Evolutionary conservation across 176 grass and related monocot genomes (phyloP).

Genomic region (Aegilops umbellulata): DNA sequence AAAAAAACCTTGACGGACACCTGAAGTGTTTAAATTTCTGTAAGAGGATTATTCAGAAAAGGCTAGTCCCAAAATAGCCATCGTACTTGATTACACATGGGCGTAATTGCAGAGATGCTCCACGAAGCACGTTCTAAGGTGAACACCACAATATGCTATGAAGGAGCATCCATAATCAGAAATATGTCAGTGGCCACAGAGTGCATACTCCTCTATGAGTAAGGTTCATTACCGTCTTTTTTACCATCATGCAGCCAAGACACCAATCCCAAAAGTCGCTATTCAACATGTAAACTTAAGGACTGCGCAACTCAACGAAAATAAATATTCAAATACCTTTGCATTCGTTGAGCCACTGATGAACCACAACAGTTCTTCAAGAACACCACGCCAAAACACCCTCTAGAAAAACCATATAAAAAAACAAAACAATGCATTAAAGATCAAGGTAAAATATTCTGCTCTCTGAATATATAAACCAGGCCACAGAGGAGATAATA

Average conservation of each 20-base stretch:
- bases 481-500: not conserved
- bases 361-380: conserved; percentile 97
- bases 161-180: not conserved
- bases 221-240: not conserved
- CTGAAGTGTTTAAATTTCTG: not conserved
- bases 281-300: not conserved
- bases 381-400: conserved; percentile 89
- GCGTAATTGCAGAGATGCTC: not conserved
- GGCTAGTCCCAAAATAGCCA: not conserved
- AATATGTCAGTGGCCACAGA: not conserved
- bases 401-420: conserved; percentile 46
- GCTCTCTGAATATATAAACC: not conserved
- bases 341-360: conserved; percentile 93
- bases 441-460: not conserved
- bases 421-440: not conserved
- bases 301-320: not conserved
- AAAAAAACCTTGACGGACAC: not conserved
- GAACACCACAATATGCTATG: not conserved
- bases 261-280: not conserved
- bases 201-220: not conserved
- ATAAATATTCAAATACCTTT: conserved; percentile 50
- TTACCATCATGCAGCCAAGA: not conserved
- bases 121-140: not conserved
- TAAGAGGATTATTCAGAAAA: not conserved
- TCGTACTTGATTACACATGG: not conserved